Evolutionary conservation across 768 basidiomycete species (phyloP), one percentile per base, ranked within the genome.

Genomic region (Russula sp.): DNA sequence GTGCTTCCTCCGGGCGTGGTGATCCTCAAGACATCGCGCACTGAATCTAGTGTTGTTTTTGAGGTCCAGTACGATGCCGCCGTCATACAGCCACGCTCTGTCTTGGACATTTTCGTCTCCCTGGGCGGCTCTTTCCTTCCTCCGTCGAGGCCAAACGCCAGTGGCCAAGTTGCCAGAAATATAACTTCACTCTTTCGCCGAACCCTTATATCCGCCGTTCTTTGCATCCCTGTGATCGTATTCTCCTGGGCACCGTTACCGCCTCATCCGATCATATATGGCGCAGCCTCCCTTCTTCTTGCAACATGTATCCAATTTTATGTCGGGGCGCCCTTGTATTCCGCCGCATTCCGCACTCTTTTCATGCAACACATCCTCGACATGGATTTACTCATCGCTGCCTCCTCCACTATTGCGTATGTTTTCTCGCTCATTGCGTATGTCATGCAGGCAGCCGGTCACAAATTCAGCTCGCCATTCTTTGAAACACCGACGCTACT

Each of bases 401-500:
- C 78, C 53, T 76, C 75, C 66, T 76, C 74, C 35, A 70, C 72
- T 25, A 71, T 71, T 22, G 75, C 78, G 11, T 79, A 76, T 60
- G 60, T 74, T 55, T 78, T 75, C 65, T 78, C 78, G 13, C 59
- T 76, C 25, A 71, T 77, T 42, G 71, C 75, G 5, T 78, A 73
- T 65, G 75, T 69, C 61, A 56, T 69, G 57, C 72, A 70, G 55
- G 60, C 66, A 8, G 74, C 72, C 1, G 69, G 67, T n/a, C 71
- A 71, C 9, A 70, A 73, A 48, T 63, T 71, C 9, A 66, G 67
- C 8, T 68, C 72, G 0, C 69, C 71, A 39, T 79, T 77, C 69
- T 79, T 79, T 66, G 78, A 79, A 69, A 79, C 78, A 8, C 73
- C 71, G 45, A 69, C 77, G 3, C 72, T 79, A 20, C 73, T 79